Evolutionary conservation across 768 basidiomycete genomes (phyloP), one percentile per base, ranked within the genome.

Genomic region (Russula abietina): DNA sequence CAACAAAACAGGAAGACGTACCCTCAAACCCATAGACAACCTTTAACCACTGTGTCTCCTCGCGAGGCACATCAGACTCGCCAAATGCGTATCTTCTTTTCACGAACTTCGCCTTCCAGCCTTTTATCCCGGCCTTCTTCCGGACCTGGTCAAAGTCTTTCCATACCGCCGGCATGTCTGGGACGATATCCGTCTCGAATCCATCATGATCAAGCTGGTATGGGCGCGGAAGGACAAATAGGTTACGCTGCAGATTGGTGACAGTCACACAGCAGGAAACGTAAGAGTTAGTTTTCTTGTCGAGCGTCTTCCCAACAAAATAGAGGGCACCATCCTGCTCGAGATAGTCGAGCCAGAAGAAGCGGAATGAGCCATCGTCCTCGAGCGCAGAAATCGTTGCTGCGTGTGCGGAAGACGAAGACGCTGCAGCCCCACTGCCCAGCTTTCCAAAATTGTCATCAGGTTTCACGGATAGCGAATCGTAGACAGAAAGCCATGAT

Each of bases 341-440:
- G 38, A 95, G 83, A 70, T 93, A 93, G 71, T 99, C 97, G 24
- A 98, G 78, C 97, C 97, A 99, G 78, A 88, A 99, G 79, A 99
- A 94, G 30, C 82, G 83, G 16, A 98, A 76, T 3, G 86, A 89
- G 1, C 92, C 93, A 66, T 97, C 93, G 4, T 82, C 75, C 70
- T 98, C 92, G 2, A 94, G 79, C 0, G 87, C 87, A 46, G 81
- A 81, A 8, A 85, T 67, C 24, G 78, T 74, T 71, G 70, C 64
- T 55, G 80, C 75, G 51, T 71, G 65, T 4, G 77, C 67, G 2
- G 73, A 68, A 7, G 76, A 73, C 17, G 73, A 62, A 8, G 71
- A 57, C 7, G n/a, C 66, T 1, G 59, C 54, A 3, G 67, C 61
- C n/a, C 67, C 52, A 17, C 39, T 71, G 5, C 73, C 71, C 36